Base-by-base conservation (phyloP, 2,329 filamentous ascomycete species). In the Fusarium sterilihyphosum region DNA sequence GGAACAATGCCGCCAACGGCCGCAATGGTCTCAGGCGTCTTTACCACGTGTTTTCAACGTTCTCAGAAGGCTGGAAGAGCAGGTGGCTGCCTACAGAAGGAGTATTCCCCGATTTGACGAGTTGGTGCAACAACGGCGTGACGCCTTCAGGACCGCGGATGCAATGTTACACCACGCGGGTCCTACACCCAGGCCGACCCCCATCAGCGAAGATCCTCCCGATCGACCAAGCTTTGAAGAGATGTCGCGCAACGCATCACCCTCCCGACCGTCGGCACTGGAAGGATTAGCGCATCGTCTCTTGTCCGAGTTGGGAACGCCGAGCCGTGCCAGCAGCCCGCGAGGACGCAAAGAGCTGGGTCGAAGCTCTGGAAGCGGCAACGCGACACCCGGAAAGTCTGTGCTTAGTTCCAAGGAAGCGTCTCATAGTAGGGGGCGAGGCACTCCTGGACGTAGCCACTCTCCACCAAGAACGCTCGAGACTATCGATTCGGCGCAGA, bases 91-190 rank as follows among this genome's bases (percentile, higher is more conserved):
- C 3, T 94, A 92, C 84, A 89, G 90, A 61, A 84, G 85, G 53
- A 88, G 89, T 11, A 88, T 95, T 12, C 90, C 92, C 0, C 89
- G 93, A 43, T 95, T 95, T 78, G 91, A 94, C 59, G 90, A 93
- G 43, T 86, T 95, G 6, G 84, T 95, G 8, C 91, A 88, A 82
- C 91, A 88, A 81, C 90, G 87, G 18, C 89, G 90, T 10, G 88
- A 91, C 70, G 90, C 89, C 2, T 93, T 92, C 76, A 88, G 90
- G 75, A 89, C 88, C 6, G 89, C 90, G 6, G 88, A 90, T 73
- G 78, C 84, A 12, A 85, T 87, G 35, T 79, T 84, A 47, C 78
- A 80, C 58, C 84, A 82, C 47, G 82, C 77, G 41, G 82, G 69
- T 8, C 77, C 80, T 3, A 70, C 73, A 6, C 75, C 77, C 37